phyloP scores from a whole-genome alignment of 2,329 filamentous ascomycete genomes.

The Drechslerella dactyloides region DNA sequence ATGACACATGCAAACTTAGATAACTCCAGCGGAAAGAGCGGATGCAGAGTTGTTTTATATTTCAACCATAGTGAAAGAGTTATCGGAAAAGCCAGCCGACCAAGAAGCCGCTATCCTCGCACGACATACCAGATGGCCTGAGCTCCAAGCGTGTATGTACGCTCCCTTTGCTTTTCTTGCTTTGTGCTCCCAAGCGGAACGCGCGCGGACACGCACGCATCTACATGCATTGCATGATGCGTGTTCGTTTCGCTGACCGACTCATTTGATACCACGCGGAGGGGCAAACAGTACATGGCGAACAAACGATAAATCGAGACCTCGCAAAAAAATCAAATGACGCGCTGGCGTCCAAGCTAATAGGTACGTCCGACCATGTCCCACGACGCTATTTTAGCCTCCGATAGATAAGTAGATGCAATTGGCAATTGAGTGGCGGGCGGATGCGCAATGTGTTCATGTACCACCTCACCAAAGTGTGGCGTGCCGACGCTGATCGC shows the following conservation, averaged over 20 bases:
- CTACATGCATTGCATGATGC: slow-evolving; percentile 17
- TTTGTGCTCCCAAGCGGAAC: not conserved
- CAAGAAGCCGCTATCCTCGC: slow-evolving; percentile 65
- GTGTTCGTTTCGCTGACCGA: slow-evolving; percentile 10
- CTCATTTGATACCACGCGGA: slow-evolving; percentile 1
- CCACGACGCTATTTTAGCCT: not conserved
- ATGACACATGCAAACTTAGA: slow-evolving; percentile 56
- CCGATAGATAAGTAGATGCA: slow-evolving; percentile 9
- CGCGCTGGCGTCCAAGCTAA: slow-evolving; percentile 37
- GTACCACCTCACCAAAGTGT: not conserved
- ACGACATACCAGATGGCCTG: slow-evolving; percentile 73
- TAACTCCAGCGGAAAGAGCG: slow-evolving; percentile 75
- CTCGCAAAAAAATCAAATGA: slow-evolving; percentile 38
- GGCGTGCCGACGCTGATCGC: slow-evolving; percentile 6
- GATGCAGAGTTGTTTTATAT: slow-evolving; percentile 96
- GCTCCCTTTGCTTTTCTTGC: slow-evolving; percentile 60
- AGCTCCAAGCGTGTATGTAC: slow-evolving; percentile 73
- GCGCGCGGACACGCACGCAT: not conserved
- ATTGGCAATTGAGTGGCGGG: slow-evolving; percentile 13
- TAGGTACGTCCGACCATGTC: slow-evolving; percentile 28
- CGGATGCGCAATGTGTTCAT: not conserved
- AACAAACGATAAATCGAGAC: slow-evolving; percentile 43
- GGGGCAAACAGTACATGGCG: slow-evolving; percentile 44
- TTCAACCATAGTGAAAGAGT: slow-evolving; percentile 77
- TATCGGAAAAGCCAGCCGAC: slow-evolving; percentile 67